Evolutionary conservation across 495 filamentous ascomycete genomes (phyloP).

Genomic region (Tuber aestivum): DNA sequence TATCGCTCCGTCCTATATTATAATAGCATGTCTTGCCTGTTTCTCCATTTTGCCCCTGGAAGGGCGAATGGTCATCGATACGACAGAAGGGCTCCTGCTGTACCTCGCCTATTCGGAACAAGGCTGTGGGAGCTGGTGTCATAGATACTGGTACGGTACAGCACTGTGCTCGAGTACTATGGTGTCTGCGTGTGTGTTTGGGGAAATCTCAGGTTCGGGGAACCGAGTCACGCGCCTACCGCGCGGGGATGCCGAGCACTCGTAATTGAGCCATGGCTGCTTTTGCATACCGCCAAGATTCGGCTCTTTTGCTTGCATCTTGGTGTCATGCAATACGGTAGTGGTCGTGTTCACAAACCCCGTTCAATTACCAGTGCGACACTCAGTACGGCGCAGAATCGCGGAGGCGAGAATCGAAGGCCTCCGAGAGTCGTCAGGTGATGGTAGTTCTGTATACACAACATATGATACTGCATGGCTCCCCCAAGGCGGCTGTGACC

Average conservation of each 20-base stretch:
- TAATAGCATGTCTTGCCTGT: neutral
- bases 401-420: neutral
- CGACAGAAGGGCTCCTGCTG: neutral
- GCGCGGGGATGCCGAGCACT: neutral
- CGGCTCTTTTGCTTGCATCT: too few relatives aligned
- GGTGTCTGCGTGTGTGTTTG: too few relatives aligned
- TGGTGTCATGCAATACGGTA: too few relatives aligned
- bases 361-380: neutral
- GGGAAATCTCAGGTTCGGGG: neutral
- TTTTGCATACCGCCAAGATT: too few relatives aligned
- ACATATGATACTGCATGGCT: neutral
- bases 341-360: too few relatives aligned
- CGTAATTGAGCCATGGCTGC: too few relatives aligned
- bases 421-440: neutral
- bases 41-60: neutral
- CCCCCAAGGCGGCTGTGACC: neutral
- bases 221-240: neutral
- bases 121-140: neutral
- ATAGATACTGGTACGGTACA: too few relatives aligned
- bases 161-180: too few relatives aligned
- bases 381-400: neutral
- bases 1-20: neutral
- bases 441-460: neutral
- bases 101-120: neutral
- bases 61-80: neutral